phyloP scores from a whole-genome alignment of 2,329 filamentous ascomycete species.

The Talaromyces sp. region DNA sequence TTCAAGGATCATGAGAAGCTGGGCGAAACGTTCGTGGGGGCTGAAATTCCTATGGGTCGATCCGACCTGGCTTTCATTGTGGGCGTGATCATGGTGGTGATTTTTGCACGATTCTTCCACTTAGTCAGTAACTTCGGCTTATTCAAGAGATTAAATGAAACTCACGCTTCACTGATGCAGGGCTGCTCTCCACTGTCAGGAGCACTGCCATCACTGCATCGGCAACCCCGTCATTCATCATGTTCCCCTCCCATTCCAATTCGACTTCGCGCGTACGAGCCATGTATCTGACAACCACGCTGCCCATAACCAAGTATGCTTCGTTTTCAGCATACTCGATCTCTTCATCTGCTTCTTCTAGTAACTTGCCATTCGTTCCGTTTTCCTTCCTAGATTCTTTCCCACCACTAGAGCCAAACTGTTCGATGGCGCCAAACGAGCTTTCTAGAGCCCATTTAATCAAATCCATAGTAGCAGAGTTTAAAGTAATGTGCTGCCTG shows the following conservation, averaged over 20 bases:
- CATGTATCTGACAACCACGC: conserved; percentile 73
- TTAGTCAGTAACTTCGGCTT: not conserved
- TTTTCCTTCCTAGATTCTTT: conserved; percentile 20
- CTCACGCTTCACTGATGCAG: conserved; percentile 86
- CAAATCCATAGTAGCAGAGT: conserved; percentile 81
- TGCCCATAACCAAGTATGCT: conserved; percentile 75
- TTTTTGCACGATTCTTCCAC: conserved; percentile 53
- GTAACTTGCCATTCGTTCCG: conserved; percentile 17
- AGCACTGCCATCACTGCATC: conserved; percentile 93
- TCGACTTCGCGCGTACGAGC: conserved; percentile 70
- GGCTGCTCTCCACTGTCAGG: conserved; percentile 86
- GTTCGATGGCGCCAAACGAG: conserved; percentile 81
- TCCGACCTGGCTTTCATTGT: conserved; percentile 38
- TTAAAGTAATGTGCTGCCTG: conserved; percentile 82
- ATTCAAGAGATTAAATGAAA: not conserved
- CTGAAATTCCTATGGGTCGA: conserved; percentile 72
- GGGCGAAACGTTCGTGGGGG: conserved; percentile 70
- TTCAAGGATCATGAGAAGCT: conserved; percentile 93
- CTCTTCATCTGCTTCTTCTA: conserved; percentile 42
- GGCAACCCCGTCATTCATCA: conserved; percentile 96
- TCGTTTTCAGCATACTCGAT: conserved; percentile 31
- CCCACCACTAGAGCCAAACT: conserved; percentile 26
- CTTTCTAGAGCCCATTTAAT: conserved; percentile 92
- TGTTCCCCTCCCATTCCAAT: conserved; percentile 95
- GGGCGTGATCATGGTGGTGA: conserved; percentile 48